Evolutionary conservation across 2,329 filamentous ascomycete species (phyloP), one percentile per base, ranked within the genome.

Genomic region (Nothophaeocryptopus gaeumannii): DNA sequence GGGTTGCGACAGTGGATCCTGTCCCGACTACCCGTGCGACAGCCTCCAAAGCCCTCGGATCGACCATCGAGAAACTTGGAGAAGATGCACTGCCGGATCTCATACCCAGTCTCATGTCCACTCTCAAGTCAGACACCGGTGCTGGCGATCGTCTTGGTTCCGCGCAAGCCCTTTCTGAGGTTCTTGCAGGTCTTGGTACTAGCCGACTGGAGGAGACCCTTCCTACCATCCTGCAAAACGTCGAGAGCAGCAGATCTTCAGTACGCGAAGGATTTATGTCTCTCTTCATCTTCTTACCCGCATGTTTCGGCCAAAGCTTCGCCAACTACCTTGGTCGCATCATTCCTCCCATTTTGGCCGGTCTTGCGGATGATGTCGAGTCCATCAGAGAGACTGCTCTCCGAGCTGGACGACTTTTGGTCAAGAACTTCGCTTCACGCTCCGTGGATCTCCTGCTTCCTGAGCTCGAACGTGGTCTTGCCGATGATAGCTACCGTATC

Each of bases 201-300:
- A 81, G 86, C 43, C 87, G 93, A 60, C 76, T 99, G 60, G 93
- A 99, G 70, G 95, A 99, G 72, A 97, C 91, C 5, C 76, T 99
- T 39, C 95, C 93, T 34, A 96, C 92, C 10, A 96, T 99, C 61
- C 74, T 99, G 35, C 92, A 97, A 65, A 99, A 99, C 64, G 92
- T 96, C 58, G 85, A 89, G 60, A 97, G 92, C 63, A 83, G 86
- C 60, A 96, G 96, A 72, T 70, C 93, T 13, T 84, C 90, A 47
- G 89, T 99, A 57, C 85, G 93, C 63, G 93, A 99, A 77, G 93
- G 93, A 39, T 99, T 99, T 76, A 99, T 99, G 93, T 96, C 93
- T 7, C 80, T 99, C 35, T 99, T 99, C 73, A 97, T 99, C 60
- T 99, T 96, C 80, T 83, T 99, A 74, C 93, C 93, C 10, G 93